Percentiles rank a stretch among this genome's conserved stretches.
phyloP scores from a whole-genome alignment of 345 rosid species.

The Schrenkiella parvula region DNA sequence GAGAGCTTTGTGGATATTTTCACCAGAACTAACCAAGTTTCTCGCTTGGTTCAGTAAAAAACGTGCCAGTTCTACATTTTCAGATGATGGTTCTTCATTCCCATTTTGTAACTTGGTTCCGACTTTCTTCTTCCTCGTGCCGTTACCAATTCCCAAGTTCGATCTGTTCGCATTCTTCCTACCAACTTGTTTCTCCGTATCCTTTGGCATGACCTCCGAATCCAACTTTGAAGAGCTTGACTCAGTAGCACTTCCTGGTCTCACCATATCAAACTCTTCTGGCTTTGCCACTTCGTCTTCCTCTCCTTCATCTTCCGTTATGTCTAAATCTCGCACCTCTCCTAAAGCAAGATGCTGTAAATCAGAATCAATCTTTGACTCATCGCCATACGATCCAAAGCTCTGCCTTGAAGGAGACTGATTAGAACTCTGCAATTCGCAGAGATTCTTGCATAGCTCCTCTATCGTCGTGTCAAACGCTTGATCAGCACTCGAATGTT shows the following conservation, averaged over 20 bases:
- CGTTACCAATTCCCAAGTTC: slow-evolving; percentile 29
- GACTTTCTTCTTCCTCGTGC: slow-evolving; percentile 48
- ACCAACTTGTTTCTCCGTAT: slow-evolving; percentile 39
- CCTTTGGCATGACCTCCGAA: neutral
- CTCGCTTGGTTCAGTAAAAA: slow-evolving; percentile 71
- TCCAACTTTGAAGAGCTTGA: slow-evolving; percentile 36
- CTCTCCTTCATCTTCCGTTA: slow-evolving; percentile 45
- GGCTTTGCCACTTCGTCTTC: slow-evolving; percentile 43
- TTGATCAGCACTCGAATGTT: slow-evolving; percentile 8
- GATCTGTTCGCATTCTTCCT: slow-evolving; percentile 40
- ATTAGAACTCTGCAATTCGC: slow-evolving; percentile 85
- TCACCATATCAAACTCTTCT: slow-evolving; percentile 32
- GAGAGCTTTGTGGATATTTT: slow-evolving; percentile 64
- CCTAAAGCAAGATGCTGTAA: slow-evolving; percentile 67
- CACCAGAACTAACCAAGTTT: slow-evolving; percentile 69
- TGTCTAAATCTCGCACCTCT: slow-evolving; percentile 54
- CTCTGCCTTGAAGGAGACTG: slow-evolving; percentile 76
- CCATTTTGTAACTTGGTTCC: slow-evolving; percentile 48
- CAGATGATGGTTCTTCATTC: slow-evolving; percentile 39
- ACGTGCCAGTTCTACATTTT: slow-evolving; percentile 56
- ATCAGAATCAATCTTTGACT: slow-evolving; percentile 87
- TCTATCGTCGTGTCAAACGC: slow-evolving; percentile 56
- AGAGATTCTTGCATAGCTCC: slow-evolving; percentile 76
- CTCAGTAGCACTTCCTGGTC: slow-evolving; percentile 43
- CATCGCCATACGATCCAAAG: slow-evolving; percentile 72